phyloP scores from a whole-genome alignment of 2,329 filamentous ascomycete genomes.

The Aspergillus quadrilineatus region DNA sequence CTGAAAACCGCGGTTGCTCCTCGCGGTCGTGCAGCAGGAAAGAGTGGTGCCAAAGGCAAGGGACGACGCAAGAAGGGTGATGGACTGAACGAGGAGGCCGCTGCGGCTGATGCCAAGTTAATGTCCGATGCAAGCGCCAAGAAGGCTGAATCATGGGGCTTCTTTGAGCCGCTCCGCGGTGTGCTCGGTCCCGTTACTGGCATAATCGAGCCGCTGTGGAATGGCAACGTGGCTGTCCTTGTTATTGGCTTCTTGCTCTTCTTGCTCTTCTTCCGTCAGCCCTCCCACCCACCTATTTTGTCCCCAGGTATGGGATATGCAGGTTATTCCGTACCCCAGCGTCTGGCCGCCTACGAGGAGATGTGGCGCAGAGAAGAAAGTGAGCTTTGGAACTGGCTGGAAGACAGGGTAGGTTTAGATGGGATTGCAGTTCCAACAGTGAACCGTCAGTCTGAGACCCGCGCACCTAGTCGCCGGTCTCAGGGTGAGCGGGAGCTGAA shows the following conservation, averaged over 20 bases:
- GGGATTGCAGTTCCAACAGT: conserved; percentile 42
- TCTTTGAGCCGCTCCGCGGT: conserved; percentile 73
- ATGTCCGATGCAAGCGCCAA: conserved; percentile 39
- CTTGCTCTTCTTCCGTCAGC: conserved; percentile 66
- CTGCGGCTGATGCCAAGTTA: conserved; percentile 48
- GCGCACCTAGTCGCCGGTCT: conserved; percentile 41
- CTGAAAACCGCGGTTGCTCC: conserved; percentile 72
- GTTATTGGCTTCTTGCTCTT: conserved; percentile 72
- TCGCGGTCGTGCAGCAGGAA: conserved; percentile 55
- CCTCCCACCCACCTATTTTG: conserved; percentile 31
- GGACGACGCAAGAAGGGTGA: conserved; percentile 61
- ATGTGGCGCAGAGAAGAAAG: conserved; percentile 87
- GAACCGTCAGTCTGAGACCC: conserved; percentile 32
- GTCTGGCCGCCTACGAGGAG: conserved; percentile 83
- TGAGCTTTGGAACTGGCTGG: conserved; percentile 90
- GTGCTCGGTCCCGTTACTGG: conserved; percentile 69
- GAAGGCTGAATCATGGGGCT: conserved; percentile 65
- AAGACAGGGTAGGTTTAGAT: conserved; percentile 78
- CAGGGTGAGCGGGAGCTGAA: conserved; percentile 51
- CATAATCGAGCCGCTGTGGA: conserved; percentile 69
- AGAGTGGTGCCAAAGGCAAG: conserved; percentile 54
- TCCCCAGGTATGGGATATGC: conserved; percentile 40
- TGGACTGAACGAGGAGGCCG: conserved; percentile 33
- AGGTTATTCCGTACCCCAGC: conserved; percentile 56
- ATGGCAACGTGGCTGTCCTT: conserved; percentile 73